Conservation (phyloP, 2,329 filamentous ascomycete genomes). For the Phaeosphaeria sp. region DNA sequence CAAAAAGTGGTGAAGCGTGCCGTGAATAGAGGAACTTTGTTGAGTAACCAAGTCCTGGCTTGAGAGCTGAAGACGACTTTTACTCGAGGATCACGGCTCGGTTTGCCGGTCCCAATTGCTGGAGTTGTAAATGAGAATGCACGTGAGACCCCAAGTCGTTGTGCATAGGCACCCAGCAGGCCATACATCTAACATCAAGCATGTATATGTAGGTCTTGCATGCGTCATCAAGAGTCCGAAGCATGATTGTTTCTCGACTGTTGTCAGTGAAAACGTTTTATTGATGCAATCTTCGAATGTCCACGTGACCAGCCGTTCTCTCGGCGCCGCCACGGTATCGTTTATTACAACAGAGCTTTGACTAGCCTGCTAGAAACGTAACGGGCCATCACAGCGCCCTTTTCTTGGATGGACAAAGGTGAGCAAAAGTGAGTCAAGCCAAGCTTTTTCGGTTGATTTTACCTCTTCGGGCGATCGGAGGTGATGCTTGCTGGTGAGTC, state of each 20-base stretch:
- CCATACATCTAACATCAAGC: too few relatives aligned
- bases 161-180: too few relatives aligned
- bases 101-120: too few relatives aligned
- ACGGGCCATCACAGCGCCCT: not conserved
- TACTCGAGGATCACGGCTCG: too few relatives aligned
- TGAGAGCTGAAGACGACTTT: not conserved
- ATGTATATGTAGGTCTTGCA: too few relatives aligned
- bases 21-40: not conserved
- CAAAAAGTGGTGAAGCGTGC: not conserved
- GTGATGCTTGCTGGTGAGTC: not conserved
- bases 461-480: not conserved
- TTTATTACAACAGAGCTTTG: not conserved
- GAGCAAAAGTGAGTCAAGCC: slow-evolving; percentile 9
- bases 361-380: not conserved
- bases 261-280: too few relatives aligned
- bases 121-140: too few relatives aligned
- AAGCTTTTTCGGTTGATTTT: slow-evolving; percentile 2
- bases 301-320: not conserved
- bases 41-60: not conserved
- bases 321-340: not conserved
- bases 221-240: too few relatives aligned
- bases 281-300: not conserved
- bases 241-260: too few relatives aligned
- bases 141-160: too few relatives aligned
- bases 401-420: not conserved